phyloP scores from a whole-genome alignment of 106 monocot species.

The Dioscorea alata region DNA sequence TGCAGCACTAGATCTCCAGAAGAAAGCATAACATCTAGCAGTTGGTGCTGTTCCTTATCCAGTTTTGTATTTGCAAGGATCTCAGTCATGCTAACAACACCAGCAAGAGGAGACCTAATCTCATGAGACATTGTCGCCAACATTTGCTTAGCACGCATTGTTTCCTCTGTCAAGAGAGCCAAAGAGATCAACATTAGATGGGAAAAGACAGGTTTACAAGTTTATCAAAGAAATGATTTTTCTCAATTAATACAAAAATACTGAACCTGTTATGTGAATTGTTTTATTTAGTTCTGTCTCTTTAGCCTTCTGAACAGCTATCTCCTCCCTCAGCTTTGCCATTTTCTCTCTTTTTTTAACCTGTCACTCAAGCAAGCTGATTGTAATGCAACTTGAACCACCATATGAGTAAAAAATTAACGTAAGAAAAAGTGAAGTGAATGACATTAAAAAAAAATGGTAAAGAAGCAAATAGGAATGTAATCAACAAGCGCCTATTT shows the following conservation, averaged over 20 bases:
- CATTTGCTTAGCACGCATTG: constrained; percentile 87
- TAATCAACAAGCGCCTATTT: too few species aligned
- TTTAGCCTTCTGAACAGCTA: constrained; percentile 76
- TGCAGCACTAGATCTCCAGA: constrained; percentile 79
- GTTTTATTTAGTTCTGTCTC: constrained; percentile 73
- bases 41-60: constrained; percentile 57
- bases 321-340: constrained; percentile 51
- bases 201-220: background rate
- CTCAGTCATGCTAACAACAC: constrained; percentile 77
- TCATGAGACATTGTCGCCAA: constrained; percentile 85
- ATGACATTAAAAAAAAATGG: too few species aligned
- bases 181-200: background rate
- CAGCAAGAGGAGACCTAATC: constrained; percentile 77
- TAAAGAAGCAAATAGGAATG: too few species aligned
- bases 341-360: constrained; percentile 64
- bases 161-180: constrained; percentile 47
- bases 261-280: constrained; percentile 61
- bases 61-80: constrained; percentile 59
- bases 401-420: background rate
- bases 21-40: constrained; percentile 72
- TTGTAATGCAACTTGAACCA: background rate
- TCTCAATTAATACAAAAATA: background rate
- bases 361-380: constrained; percentile 20
- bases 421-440: background rate
- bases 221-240: background rate